Conservation (phyloP, 306 rosid genomes). For the Vigna nakashimae region DNA sequence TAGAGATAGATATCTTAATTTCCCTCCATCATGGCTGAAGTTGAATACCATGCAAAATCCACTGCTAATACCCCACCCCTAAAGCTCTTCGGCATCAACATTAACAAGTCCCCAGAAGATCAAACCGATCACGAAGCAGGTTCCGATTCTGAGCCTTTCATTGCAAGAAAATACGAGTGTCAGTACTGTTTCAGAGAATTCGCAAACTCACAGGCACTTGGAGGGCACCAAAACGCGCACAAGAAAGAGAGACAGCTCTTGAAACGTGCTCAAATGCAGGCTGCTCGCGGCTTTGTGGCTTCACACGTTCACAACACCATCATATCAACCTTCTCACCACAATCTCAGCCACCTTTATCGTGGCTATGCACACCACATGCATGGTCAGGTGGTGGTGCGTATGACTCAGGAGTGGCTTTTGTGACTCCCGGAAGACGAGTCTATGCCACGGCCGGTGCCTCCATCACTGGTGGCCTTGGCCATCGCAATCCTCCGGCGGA, state of each 20-base stretch:
- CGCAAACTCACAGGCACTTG: conserved; percentile 67
- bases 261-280: conserved; percentile 61
- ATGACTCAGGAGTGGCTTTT: not conserved
- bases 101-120: conserved; percentile 27
- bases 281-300: conserved; percentile 47
- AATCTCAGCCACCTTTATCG: conserved; percentile 21
- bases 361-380: conserved; percentile 30
- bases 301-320: conserved; percentile 45
- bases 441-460: not conserved
- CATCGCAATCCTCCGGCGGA: not conserved
- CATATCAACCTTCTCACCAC: conserved; percentile 11
- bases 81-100: conserved; percentile 66
- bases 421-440: conserved; percentile 29
- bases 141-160: conserved; percentile 3
- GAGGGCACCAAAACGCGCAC: conserved; percentile 70
- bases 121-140: not conserved
- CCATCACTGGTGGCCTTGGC: conserved; percentile 10
- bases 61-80: conserved; percentile 14
- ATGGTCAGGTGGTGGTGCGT: not conserved
- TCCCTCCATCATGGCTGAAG: conserved; percentile 40
- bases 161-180: conserved; percentile 54
- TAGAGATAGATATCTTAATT: too few relatives aligned
- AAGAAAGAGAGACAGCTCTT: conserved; percentile 62
- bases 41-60: conserved; percentile 40
- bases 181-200: conserved; percentile 61